phyloP scores from a whole-genome alignment of 2,329 filamentous ascomycete species.

The Gaeumannomyces tritici region DNA sequence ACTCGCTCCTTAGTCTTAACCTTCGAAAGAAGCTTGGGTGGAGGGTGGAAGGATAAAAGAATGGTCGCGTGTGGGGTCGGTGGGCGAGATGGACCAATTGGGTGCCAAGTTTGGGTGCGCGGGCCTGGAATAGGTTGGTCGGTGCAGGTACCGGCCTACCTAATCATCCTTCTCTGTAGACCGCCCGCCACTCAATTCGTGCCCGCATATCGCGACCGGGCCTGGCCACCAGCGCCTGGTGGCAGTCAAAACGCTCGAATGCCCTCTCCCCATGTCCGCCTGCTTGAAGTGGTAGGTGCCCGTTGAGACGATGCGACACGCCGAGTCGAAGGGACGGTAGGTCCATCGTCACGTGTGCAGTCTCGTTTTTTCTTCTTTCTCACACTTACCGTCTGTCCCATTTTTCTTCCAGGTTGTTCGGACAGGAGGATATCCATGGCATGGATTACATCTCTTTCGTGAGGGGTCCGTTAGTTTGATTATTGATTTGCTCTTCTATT shows the following conservation, averaged over 20 bases:
- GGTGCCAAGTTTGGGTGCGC: too few species aligned
- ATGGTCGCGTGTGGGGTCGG: neutral
- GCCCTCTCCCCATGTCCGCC: too few species aligned
- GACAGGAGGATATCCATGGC: too few species aligned
- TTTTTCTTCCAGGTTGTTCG: neutral
- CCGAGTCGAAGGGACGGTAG: neutral
- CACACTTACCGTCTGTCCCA: neutral
- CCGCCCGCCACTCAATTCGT: neutral
- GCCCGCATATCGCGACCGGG: too few species aligned
- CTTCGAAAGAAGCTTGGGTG: neutral
- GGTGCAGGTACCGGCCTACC: too few species aligned
- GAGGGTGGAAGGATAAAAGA: neutral
- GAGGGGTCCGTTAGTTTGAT: neutral
- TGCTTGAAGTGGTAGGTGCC: too few species aligned
- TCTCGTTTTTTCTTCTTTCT: neutral
- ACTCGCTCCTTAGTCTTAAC: neutral
- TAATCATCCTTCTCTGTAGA: too few species aligned
- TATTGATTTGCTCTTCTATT: neutral
- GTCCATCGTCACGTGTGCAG: neutral
- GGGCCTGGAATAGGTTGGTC: too few species aligned
- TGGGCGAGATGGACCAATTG: too few species aligned
- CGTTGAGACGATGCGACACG: too few species aligned
- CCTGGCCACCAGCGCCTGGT: neutral
- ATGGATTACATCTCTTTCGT: too few species aligned
- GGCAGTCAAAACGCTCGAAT: too few species aligned